phyloP scores from a whole-genome alignment of 2,329 filamentous ascomycete species.

The Macrophomina phaseolina region DNA sequence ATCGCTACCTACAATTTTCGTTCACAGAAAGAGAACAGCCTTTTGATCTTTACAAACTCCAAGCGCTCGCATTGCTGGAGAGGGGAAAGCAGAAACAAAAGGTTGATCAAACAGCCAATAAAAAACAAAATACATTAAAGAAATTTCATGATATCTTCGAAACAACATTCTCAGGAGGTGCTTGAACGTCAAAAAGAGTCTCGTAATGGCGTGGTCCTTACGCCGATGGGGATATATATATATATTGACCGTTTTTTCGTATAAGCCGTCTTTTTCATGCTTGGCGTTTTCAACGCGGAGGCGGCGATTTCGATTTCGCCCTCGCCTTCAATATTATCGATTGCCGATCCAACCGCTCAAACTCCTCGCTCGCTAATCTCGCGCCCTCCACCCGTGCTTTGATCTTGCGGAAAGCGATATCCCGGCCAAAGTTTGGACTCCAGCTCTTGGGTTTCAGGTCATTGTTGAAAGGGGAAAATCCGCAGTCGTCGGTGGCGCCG shows the following conservation, averaged over 20 bases:
- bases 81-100: neutral
- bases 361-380: constrained; percentile 20
- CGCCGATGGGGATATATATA: neutral
- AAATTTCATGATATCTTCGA: neutral
- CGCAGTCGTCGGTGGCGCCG: constrained; percentile 26
- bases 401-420: constrained; percentile 25
- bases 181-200: neutral
- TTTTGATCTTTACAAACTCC: too few relatives aligned
- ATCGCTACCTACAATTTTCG: neutral
- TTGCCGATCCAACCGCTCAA: constrained; percentile 17
- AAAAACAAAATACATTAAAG: neutral
- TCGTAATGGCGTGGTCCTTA: neutral
- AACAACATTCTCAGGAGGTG: neutral
- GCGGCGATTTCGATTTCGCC: constrained; percentile 21
- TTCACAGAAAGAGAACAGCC: too few relatives aligned
- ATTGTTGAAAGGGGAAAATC: constrained; percentile 23
- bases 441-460: constrained; percentile 27
- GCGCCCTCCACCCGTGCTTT: constrained; percentile 21
- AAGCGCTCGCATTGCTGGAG: too few relatives aligned
- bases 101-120: neutral
- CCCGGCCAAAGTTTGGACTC: constrained; percentile 23
- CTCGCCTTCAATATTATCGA: constrained; percentile 20
- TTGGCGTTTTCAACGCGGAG: neutral
- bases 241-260: neutral
- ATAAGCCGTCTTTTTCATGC: neutral